A percentile compares a stretch with the other conserved stretches of the same genome.
phyloP scores from a whole-genome alignment of 495 filamentous ascomycete genomes.

The Echria macrotheca region DNA sequence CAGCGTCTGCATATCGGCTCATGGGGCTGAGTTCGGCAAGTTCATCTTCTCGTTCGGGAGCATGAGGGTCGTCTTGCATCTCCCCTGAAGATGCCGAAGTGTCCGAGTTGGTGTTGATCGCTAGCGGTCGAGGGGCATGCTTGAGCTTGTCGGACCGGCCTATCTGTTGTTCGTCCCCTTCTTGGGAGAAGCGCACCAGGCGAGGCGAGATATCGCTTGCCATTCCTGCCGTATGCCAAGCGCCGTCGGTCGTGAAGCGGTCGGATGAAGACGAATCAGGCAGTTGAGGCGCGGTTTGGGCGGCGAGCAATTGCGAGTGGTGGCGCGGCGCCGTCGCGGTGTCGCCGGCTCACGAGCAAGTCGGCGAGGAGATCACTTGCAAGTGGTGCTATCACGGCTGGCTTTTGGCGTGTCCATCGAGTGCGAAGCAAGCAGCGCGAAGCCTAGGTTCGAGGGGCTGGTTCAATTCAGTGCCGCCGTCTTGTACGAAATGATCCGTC shows the following conservation, averaged over 20 bases:
- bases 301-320: too few relatives aligned
- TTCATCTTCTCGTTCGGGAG: conserved; percentile 40
- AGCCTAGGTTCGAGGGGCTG: too few relatives aligned
- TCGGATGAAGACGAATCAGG: not conserved
- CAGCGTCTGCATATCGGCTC: conserved; percentile 34
- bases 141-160: conserved; percentile 32
- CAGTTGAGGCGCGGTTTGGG: too few relatives aligned
- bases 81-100: conserved; percentile 61
- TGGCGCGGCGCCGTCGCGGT: too few relatives aligned
- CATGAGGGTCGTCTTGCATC: conserved; percentile 41
- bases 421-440: too few relatives aligned
- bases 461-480: too few relatives aligned
- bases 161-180: conserved; percentile 28
- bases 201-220: conserved; percentile 44
- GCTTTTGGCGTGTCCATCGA: too few relatives aligned
- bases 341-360: too few relatives aligned
- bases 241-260: not conserved
- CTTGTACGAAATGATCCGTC: too few relatives aligned
- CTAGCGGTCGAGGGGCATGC: conserved; percentile 38
- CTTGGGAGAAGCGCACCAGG: conserved; percentile 46
- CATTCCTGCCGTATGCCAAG: conserved; percentile 22
- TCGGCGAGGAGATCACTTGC: too few relatives aligned
- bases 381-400: too few relatives aligned
- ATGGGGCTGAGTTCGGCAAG: conserved; percentile 34
- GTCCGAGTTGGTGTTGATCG: conserved; percentile 55